A percentile compares a stretch with the other conserved stretches of the same genome.
Evolutionary conservation across 495 filamentous ascomycete genomes (phyloP).

Genomic region (Clohesyomyces aquaticus): DNA sequence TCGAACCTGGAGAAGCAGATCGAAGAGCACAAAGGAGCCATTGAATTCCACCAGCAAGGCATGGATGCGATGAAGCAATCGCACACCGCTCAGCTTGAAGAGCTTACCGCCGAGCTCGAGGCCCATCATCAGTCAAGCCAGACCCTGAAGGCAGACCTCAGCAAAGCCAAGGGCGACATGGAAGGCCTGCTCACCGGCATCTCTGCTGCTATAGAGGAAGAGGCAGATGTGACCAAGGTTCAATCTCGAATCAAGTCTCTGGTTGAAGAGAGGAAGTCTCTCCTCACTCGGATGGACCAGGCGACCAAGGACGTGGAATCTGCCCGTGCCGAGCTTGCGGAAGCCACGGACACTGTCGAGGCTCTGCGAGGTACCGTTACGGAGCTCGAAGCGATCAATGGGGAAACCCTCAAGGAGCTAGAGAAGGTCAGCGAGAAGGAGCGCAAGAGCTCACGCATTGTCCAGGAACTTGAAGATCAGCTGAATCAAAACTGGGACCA

Average conservation of each 20-base stretch:
- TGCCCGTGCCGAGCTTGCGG: conserved; percentile 66
- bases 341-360: conserved; percentile 49
- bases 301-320: conserved; percentile 70
- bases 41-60: conserved; percentile 59
- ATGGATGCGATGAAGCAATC: conserved; percentile 58
- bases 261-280: conserved; percentile 44
- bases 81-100: conserved; percentile 59
- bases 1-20: conserved; percentile 52
- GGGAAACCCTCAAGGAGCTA: conserved; percentile 52
- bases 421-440: conserved; percentile 64
- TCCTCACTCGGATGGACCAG: conserved; percentile 45
- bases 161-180: conserved; percentile 70
- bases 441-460: conserved; percentile 83
- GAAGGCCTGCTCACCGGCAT: conserved; percentile 60
- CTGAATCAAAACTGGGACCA: conserved; percentile 94
- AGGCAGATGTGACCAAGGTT: conserved; percentile 53
- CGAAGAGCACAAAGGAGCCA: conserved; percentile 57
- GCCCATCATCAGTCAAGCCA: conserved; percentile 62
- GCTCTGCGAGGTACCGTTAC: conserved; percentile 59
- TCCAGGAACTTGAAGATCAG: conserved; percentile 97
- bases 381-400: conserved; percentile 48
- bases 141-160: conserved; percentile 68
- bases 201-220: conserved; percentile 55
- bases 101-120: conserved; percentile 50
- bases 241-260: conserved; percentile 55